These are phyloP conservation scores for Trametes cinnabarina DNA, from an alignment of 768 basidiomycete species.

Conservation along the genomic window DNA sequence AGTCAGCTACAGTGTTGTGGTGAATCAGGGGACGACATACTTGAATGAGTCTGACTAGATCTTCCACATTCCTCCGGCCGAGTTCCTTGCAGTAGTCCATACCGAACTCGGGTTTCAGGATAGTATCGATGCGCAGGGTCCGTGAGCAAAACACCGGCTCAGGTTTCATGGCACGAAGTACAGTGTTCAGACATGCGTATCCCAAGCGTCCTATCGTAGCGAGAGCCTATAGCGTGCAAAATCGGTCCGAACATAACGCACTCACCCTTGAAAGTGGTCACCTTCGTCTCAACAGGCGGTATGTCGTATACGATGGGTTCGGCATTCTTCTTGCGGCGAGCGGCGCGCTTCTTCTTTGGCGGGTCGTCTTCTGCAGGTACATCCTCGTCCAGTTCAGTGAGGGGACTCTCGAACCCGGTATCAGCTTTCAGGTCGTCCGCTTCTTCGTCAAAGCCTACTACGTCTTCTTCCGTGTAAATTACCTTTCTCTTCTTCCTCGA, in stretches of 20 bases:
- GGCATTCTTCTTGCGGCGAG: slow-evolving; percentile 32
- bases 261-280: slow-evolving; percentile 68
- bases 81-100: slow-evolving; percentile 76
- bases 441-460: background rate
- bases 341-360: slow-evolving; percentile 29
- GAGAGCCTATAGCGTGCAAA: no score
- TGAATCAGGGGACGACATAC: slow-evolving; percentile 9
- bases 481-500: slow-evolving; percentile 15
- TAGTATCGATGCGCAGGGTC: slow-evolving; percentile 63
- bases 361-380: slow-evolving; percentile 1
- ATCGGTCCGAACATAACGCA: slow-evolving; percentile 28
- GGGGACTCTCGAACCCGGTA: slow-evolving; percentile 18
- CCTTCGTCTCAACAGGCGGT: slow-evolving; percentile 64
- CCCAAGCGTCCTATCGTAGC: slow-evolving; percentile 39
- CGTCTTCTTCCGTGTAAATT: slow-evolving; percentile 9
- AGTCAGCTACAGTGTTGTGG: background rate
- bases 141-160: slow-evolving; percentile 65
- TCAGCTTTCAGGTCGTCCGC: background rate
- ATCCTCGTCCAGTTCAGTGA: slow-evolving; percentile 24
- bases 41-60: slow-evolving; percentile 70
- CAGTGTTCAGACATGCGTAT: slow-evolving; percentile 85
- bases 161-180: slow-evolving; percentile 72
- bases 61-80: slow-evolving; percentile 70
- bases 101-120: slow-evolving; percentile 70
- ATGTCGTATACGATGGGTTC: slow-evolving; percentile 63